phyloP scores from a whole-genome alignment of 2,329 filamentous ascomycete genomes.

The Aspergillus melleus region DNA sequence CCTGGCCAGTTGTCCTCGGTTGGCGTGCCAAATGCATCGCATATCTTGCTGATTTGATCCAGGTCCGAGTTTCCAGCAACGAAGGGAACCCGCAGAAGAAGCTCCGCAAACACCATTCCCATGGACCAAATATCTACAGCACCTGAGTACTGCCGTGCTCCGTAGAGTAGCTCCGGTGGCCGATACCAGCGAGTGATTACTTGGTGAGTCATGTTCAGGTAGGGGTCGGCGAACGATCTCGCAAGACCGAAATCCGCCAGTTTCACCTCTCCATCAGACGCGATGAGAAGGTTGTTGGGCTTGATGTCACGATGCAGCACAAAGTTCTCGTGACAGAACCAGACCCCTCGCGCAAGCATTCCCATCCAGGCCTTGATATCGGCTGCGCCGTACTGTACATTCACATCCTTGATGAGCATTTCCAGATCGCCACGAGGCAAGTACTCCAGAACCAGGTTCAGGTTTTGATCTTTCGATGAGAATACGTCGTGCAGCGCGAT shows the following conservation, averaged over 20 bases:
- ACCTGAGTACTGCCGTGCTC: conserved; percentile 83
- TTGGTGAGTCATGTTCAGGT: conserved; percentile 83
- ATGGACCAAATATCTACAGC: conserved; percentile 94
- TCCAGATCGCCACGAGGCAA: conserved; percentile 92
- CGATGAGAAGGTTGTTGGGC: conserved; percentile 95
- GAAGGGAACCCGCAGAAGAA: conserved; percentile 79
- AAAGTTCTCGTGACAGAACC: conserved; percentile 95
- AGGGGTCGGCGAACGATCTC: conserved; percentile 83
- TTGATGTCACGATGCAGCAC: conserved; percentile 98
- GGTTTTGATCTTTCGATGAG: conserved; percentile 92
- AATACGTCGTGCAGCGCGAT: conserved; percentile 91
- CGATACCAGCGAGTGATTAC: conserved; percentile 98
- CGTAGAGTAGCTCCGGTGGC: conserved; percentile 89
- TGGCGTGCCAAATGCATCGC: conserved; percentile 81
- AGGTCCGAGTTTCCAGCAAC: conserved; percentile 82
- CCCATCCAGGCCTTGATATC: conserved; percentile 99
- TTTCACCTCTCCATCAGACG: conserved; percentile 88
- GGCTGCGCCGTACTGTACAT: conserved; percentile 77
- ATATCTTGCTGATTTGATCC: conserved; percentile 81
- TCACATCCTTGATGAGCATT: conserved; percentile 84
- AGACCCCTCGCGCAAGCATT: conserved; percentile 89
- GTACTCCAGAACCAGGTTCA: conserved; percentile 93
- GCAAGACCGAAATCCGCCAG: conserved; percentile 97
- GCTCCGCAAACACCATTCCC: conserved; percentile 88
- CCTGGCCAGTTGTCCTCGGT: conserved; percentile 96